Percentiles rank a stretch among this genome's conserved stretches.
phyloP scores from a whole-genome alignment of 768 basidiomycete genomes.

The Asterophora parasitica region DNA sequence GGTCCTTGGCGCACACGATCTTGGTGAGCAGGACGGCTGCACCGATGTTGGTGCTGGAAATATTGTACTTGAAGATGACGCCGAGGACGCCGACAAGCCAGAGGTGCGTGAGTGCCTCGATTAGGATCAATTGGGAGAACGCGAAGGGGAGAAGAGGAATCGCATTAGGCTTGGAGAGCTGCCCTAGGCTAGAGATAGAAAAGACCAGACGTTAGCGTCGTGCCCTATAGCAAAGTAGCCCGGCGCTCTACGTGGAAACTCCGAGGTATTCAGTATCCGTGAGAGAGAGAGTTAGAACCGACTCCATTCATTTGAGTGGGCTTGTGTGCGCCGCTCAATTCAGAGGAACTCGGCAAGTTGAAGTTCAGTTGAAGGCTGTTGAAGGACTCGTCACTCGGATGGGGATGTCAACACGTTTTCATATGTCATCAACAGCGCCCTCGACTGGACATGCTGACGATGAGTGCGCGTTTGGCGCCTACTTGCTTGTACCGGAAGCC shows the following conservation, averaged over 20 bases:
- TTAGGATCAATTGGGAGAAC: constrained; percentile 92
- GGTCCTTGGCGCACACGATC: constrained; percentile 52
- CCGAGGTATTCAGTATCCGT: too few species aligned
- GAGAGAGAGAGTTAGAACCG: too few species aligned
- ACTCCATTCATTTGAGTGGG: neutral
- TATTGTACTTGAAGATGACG: constrained; percentile 73
- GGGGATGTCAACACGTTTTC: neutral
- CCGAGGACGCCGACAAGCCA: constrained; percentile 70
- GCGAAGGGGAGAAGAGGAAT: constrained; percentile 76
- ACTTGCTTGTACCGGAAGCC: neutral
- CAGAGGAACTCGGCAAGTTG: too few species aligned
- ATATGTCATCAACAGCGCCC: too few species aligned
- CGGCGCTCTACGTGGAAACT: too few species aligned
- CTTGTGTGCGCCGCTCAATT: too few species aligned
- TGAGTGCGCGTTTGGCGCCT: neutral
- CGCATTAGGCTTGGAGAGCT: too few species aligned
- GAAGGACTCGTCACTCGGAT: too few species aligned
- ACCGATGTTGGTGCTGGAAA: constrained; percentile 88
- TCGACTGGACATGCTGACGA: neutral
- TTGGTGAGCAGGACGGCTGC: constrained; percentile 87
- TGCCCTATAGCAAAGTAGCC: too few species aligned
- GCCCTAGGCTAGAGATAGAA: too few species aligned
- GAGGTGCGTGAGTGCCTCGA: constrained; percentile 73
- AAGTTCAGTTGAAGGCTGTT: too few species aligned
- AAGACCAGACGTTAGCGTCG: too few species aligned